phyloP scores from a whole-genome alignment of 2,329 filamentous ascomycete genomes.

The Achaetomium macrosporum region DNA sequence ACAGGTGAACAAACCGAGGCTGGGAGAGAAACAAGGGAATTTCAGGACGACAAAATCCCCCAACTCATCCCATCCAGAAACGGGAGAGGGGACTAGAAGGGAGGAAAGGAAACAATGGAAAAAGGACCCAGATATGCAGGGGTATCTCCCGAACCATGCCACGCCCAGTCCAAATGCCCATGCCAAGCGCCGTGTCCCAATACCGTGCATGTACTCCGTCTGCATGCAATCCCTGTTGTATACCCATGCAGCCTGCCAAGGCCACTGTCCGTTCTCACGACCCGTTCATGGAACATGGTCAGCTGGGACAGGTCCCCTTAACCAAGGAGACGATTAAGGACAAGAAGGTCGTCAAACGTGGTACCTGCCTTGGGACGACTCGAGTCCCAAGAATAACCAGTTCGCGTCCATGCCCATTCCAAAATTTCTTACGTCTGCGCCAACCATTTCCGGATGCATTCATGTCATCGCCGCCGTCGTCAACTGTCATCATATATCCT shows the following conservation, averaged over 20 bases:
- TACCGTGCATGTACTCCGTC: not conserved
- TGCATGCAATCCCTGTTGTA: not conserved
- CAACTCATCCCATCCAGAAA: not conserved
- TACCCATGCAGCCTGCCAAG: not conserved
- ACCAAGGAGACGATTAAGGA: no score
- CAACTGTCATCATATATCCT: not conserved
- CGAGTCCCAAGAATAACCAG: no score
- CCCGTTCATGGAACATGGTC: no score
- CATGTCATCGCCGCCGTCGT: not conserved
- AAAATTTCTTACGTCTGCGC: not conserved
- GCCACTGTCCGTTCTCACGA: no score
- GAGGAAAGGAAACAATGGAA: not conserved
- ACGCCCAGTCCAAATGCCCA: not conserved
- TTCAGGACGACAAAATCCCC: no score
- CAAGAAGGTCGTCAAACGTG: no score
- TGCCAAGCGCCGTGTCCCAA: no score
- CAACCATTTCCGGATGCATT: not conserved
- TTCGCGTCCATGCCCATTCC: not conserved
- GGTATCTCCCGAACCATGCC: conserved; percentile 7
- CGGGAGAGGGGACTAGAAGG: not conserved
- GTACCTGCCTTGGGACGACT: no score
- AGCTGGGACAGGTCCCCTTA: no score
- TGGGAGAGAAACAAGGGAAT: no score
- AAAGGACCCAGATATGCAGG: not conserved
- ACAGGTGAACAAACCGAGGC: no score